Percentiles rank a stretch among this genome's conserved stretches.
Conservation (phyloP, 148 eudicot genomes). For the Talinum fruticosum region DNA sequence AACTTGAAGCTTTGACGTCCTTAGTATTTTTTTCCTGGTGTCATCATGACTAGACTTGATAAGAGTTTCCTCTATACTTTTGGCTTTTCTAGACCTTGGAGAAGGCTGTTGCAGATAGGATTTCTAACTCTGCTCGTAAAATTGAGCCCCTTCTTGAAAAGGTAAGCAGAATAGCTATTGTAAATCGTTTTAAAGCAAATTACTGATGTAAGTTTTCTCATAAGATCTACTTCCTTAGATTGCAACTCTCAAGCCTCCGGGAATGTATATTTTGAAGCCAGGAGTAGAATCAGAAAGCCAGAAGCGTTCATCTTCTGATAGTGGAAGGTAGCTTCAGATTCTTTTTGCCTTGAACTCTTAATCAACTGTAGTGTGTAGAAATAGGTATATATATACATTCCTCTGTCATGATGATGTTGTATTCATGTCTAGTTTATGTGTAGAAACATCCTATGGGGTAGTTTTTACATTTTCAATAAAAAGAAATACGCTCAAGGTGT, state of each 20-base stretch:
- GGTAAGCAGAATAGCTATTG: constrained; percentile 36
- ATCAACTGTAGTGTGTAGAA: background rate
- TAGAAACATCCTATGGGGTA: too few species aligned
- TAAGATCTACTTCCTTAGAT: constrained; percentile 50
- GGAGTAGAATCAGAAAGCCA: constrained; percentile 55
- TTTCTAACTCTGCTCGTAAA: constrained; percentile 53
- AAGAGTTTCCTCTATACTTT: background rate
- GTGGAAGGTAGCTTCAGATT: constrained; percentile 47
- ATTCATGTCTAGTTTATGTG: background rate
- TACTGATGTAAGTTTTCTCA: constrained; percentile 22
- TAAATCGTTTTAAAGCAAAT: constrained; percentile 1
- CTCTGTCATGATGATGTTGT: background rate
- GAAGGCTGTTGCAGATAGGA: constrained; percentile 73
- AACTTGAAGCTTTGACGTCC: background rate
- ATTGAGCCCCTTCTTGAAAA: constrained; percentile 74
- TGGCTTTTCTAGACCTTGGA: constrained; percentile 58
- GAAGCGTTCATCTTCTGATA: constrained; percentile 47
- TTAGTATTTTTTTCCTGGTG: background rate
- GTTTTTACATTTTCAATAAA: too few species aligned
- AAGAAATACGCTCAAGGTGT: too few species aligned
- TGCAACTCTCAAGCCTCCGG: constrained; percentile 71
- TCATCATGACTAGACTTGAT: background rate
- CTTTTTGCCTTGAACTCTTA: constrained; percentile 6
- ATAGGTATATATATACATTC: background rate
- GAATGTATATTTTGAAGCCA: constrained; percentile 72